Evolutionary conservation across 495 filamentous ascomycete genomes (phyloP), one percentile per base, ranked within the genome.

Genomic region (Lentithecium fluviatile): DNA sequence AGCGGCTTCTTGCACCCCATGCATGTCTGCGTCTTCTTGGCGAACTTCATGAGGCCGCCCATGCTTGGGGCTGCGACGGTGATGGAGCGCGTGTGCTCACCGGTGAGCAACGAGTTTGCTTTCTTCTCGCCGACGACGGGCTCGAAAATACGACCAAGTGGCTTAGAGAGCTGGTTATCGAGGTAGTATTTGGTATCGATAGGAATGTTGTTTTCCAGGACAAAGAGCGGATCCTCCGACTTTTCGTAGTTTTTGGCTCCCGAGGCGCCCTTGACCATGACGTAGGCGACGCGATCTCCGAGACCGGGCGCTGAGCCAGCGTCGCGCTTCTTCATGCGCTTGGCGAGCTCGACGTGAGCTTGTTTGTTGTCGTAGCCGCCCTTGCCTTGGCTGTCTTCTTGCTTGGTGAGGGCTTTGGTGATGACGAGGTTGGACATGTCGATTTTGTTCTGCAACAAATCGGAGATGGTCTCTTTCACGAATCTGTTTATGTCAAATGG

Each of bases 361-460:
- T 97, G 94, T 73, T 94, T 97, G 23, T 83, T 87, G 11, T 81
- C 82, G 67, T 99, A 99, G 58, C 85, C 83, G 32, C 37, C 53
- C 52, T 60, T 53, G 10, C 50, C 62, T 6, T 65, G 34, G 11
- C 60, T 45, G 13, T 60, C 52, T 24, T 46, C 45, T 10, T 71
- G 70, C 72, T 97, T 97, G 1, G 94, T 83, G 13, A 97, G 80
- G 0, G 95, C 94, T 75, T 99, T 99, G 10, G 94, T 99, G 71
- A 99, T 99, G 71, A 99, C 94, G 5, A 99, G 84, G 72, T 97
- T 96, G 15, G 92, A 96, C 91, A 99, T 95, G 77, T 99, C 94
- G 70, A 99, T 76, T 70, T 95, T 96, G 77, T 97, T 97, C 70
- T 97, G 94, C 12, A 99, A 79, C 20, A 99, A 85, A 69, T 96